phyloP scores from a whole-genome alignment of 768 basidiomycete genomes.

The Pisolithus tinctorius region DNA sequence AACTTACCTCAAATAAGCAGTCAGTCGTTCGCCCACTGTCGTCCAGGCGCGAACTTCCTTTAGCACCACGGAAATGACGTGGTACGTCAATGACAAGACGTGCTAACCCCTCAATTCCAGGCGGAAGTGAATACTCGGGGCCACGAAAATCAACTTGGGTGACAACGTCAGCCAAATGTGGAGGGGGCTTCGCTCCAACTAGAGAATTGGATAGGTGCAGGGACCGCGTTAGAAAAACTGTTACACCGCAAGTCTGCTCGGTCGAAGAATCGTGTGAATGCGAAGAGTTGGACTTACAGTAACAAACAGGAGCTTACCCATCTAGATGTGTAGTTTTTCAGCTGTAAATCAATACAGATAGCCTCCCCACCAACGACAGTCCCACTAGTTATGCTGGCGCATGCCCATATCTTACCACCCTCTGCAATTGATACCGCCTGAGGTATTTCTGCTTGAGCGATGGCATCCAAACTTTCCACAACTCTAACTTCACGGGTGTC shows the following conservation, averaged over 20 bases:
- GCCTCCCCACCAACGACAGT: constrained; percentile 61
- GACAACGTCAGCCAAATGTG: constrained; percentile 57
- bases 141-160: constrained; percentile 67
- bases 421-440: constrained; percentile 67
- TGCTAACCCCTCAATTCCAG: constrained; percentile 73
- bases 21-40: constrained; percentile 38
- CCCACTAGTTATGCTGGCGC: constrained; percentile 58
- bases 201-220: constrained; percentile 45
- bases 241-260: constrained; percentile 59
- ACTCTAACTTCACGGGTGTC: constrained; percentile 57
- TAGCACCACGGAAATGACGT: constrained; percentile 52
- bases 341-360: constrained; percentile 66
- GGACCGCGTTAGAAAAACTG: constrained; percentile 52
- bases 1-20: constrained; percentile 63
- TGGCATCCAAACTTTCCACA: constrained; percentile 44
- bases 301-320: constrained; percentile 42
- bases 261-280: background rate
- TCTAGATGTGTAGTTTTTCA: constrained; percentile 77
- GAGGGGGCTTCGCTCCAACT: constrained; percentile 18
- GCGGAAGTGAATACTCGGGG: constrained; percentile 65
- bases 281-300: background rate
- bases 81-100: constrained; percentile 80
- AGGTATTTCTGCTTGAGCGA: constrained; percentile 32
- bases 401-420: constrained; percentile 73
- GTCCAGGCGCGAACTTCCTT: constrained; percentile 56